Evolutionary conservation across 371 early-diverging fungal species (phyloP), one percentile per base, ranked within the genome.

Genomic region (Apophysomyces elegans): DNA sequence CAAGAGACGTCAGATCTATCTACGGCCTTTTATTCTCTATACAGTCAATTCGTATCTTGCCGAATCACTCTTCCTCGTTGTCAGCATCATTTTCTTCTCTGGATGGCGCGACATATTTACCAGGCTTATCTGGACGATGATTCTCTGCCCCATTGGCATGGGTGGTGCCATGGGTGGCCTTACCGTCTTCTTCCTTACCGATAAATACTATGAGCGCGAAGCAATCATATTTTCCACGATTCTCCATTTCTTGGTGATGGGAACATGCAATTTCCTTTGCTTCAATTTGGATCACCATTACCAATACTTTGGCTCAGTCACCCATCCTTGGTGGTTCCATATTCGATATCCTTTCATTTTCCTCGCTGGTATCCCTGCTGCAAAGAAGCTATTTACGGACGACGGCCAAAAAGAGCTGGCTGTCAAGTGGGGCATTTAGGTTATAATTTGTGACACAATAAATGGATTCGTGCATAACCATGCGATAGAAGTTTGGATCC

Each of bases 101-200:
- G 65, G 59, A 7, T 46, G 45, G 13, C 36, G 56, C 5, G 65
- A 65, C 13, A 47, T 65, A 4, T 45, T 35, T 16, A 59, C 36
- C 16, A 65, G 47, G 16, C 56, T 65, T 36, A 35, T 37, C 36
- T 65, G 65, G 60, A 65, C 60, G 11, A 65, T 65, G 65, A 37
- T 65, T 26, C 36, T 65, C 16, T 65, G 65, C 39, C 59, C 65
- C n/a, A 65, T 59, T 47, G 65, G 65, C 11, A 65, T 47, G 58
- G 58, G 37, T 8, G 46, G 46, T 9, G 58, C 45, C 2, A 64
- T 58, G 59, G 59, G 58, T 9, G 46, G 59, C 9, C 32, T 65
- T 9, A 65, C 65, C 8, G 47, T 50, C 7, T 59, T 47, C 47
- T 65, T 65, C 50, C 46, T 65, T 7, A 65, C 65, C 4, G 65